Conservation (phyloP, 768 basidiomycete species). For the Amanita rubescens region DNA sequence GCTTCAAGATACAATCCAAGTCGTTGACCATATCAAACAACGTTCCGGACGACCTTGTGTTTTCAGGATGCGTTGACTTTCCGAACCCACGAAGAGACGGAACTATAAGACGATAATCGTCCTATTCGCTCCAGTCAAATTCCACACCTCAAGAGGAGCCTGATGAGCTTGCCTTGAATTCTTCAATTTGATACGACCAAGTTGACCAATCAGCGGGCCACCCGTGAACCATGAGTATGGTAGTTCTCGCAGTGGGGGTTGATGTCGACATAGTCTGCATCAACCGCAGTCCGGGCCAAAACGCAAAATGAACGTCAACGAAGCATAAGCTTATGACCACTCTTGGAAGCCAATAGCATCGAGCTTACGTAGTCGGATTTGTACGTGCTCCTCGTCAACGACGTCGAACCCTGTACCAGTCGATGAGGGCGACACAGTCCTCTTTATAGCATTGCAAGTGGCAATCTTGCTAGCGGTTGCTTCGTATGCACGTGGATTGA, state of each 20-base stretch:
- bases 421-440: neutral
- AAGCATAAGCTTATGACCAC: neutral
- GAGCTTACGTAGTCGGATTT: neutral
- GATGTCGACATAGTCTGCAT: constrained; percentile 54
- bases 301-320: neutral
- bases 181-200: constrained; percentile 66
- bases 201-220: constrained; percentile 76
- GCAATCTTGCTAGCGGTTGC: neutral
- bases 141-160: neutral
- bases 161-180: constrained; percentile 41
- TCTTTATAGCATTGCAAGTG: neutral
- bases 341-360: neutral
- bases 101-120: constrained; percentile 53
- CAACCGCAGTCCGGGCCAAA: too few relatives aligned
- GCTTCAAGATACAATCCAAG: constrained; percentile 51
- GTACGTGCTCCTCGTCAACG: neutral
- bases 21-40: constrained; percentile 58
- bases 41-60: constrained; percentile 49
- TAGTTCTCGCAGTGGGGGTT: constrained; percentile 44
- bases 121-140: constrained; percentile 23
- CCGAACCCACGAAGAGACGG: constrained; percentile 70
- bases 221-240: constrained; percentile 66
- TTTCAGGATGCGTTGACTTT: constrained; percentile 56
- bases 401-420: neutral
- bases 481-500: constrained; percentile 1